Evolutionary conservation across 1,139 yeast species (phyloP).

Genomic region (Lodderomyces margitis): DNA sequence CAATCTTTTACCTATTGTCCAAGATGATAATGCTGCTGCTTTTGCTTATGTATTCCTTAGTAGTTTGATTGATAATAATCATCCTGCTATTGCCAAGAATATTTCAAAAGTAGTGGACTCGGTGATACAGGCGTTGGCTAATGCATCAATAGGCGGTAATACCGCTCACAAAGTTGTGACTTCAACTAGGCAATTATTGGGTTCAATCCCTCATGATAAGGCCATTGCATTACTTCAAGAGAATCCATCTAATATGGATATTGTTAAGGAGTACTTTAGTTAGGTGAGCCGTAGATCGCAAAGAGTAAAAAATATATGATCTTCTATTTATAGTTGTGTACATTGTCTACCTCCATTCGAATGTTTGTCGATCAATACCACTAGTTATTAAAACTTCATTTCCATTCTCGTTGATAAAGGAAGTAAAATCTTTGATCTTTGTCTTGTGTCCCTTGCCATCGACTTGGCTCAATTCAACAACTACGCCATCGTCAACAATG

Average conservation of each 20-base stretch:
- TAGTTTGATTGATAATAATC: conserved; percentile 69
- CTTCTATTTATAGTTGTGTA: neutral
- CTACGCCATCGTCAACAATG: conserved; percentile 25
- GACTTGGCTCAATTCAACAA: conserved; percentile 20
- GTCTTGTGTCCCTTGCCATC: conserved; percentile 32
- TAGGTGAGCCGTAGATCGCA: no score
- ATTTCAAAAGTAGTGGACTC: conserved; percentile 67
- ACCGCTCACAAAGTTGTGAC: conserved; percentile 64
- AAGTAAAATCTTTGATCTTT: conserved; percentile 47
- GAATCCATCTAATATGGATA: conserved; percentile 61
- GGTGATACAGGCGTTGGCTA: conserved; percentile 74
- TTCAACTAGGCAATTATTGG: conserved; percentile 54
- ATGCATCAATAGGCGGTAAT: conserved; percentile 65
- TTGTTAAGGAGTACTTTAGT: conserved; percentile 47
- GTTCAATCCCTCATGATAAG: conserved; percentile 55
- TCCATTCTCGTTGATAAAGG: conserved; percentile 25
- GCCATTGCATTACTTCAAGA: conserved; percentile 64
- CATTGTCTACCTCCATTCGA: conserved; percentile 14
- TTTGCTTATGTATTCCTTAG: conserved; percentile 75
- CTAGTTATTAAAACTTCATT: conserved; percentile 43
- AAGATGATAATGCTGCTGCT: conserved; percentile 90
- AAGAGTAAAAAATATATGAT: no score
- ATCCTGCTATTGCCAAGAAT: conserved; percentile 57
- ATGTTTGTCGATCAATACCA: conserved; percentile 43
- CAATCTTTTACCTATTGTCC: conserved; percentile 72